These are phyloP conservation scores for Pichia ethanolica DNA, from an alignment of 805 yeast genomes.

Conservation along the genomic window DNA sequence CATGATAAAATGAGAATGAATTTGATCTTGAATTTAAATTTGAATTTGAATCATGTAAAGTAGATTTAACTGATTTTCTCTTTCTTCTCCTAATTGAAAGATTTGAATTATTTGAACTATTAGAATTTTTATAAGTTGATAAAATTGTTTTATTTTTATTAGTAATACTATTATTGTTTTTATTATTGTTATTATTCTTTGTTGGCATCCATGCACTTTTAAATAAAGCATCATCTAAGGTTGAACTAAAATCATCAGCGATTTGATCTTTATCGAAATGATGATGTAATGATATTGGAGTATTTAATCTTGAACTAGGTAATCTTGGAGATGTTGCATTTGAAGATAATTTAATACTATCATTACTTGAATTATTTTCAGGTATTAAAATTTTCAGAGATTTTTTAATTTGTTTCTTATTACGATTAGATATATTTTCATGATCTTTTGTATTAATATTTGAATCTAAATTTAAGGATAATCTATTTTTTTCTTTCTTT, in stretches of 20 bases:
- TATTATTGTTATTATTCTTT: background rate
- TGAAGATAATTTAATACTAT: background rate
- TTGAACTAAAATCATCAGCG: slow-evolving; percentile 6
- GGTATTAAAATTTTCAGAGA: background rate
- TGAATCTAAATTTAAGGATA: too few species aligned
- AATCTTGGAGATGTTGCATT: too few species aligned
- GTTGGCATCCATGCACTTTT: slow-evolving; percentile 9
- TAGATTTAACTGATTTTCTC: background rate
- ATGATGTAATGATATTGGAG: background rate
- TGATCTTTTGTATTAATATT: too few species aligned
- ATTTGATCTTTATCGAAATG: slow-evolving; percentile 1
- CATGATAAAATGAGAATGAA: slow-evolving; percentile 3
- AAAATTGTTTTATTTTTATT: too few species aligned
- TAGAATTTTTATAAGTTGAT: background rate
- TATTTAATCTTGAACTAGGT: background rate
- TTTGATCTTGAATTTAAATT: background rate
- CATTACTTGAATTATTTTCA: background rate
- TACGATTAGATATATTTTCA: too few species aligned
- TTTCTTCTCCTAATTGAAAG: slow-evolving; percentile 4
- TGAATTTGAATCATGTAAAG: too few species aligned
- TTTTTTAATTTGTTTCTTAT: background rate
- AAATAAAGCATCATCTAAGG: slow-evolving; percentile 9
- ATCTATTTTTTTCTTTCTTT: background rate
- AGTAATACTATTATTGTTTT: too few species aligned
- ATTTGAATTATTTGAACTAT: background rate